Conservation (phyloP, 148 eudicot species). For the Silene uniflora region DNA sequence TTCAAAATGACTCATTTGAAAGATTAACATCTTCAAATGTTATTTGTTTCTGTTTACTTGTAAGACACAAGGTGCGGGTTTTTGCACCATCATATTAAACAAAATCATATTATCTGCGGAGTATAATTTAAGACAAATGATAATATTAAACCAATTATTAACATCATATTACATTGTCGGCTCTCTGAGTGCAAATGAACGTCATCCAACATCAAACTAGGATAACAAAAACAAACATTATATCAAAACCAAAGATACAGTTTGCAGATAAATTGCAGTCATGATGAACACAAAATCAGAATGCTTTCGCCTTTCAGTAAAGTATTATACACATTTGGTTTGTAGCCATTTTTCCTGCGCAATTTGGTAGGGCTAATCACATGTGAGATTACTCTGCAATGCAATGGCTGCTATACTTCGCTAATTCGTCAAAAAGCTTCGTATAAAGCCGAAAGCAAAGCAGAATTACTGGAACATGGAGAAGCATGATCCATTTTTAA, state of each 20-base stretch:
- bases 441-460: conserved; percentile 25
- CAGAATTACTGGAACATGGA: conserved; percentile 16
- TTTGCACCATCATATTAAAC: too few species aligned
- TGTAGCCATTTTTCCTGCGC: conserved; percentile 5
- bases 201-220: conserved; percentile 16
- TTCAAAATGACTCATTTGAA: too few species aligned
- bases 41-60: too few species aligned
- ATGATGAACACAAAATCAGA: neutral
- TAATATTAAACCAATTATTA: neutral
- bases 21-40: too few species aligned
- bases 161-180: neutral
- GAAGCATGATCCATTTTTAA: neutral
- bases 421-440: conserved; percentile 20
- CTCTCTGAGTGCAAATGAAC: conserved; percentile 15
- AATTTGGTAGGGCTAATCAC: conserved; percentile 23
- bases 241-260: conserved; percentile 1
- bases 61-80: too few species aligned
- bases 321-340: conserved; percentile 10
- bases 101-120: too few species aligned
- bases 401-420: conserved; percentile 12
- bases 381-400: conserved; percentile 20
- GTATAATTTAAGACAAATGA: too few species aligned
- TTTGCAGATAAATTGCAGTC: neutral
- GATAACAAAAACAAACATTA: conserved; percentile 4
- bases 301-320: conserved; percentile 17